Conservation (phyloP, 129 eudicot genomes). For the Arctium minus region DNA sequence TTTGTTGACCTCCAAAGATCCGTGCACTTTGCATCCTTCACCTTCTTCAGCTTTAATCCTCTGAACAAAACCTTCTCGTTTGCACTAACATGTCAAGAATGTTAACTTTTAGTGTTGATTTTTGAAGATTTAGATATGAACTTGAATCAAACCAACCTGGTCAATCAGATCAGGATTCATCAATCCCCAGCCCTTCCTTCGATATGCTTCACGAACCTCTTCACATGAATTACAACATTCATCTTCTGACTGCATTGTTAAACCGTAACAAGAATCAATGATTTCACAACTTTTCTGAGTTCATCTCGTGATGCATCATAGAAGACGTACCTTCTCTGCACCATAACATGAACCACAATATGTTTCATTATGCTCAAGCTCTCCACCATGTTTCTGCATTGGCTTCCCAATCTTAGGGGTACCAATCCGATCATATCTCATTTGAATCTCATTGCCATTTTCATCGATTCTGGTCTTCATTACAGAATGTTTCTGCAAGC, state of each 20-base stretch:
- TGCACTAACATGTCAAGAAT: constrained; percentile 53
- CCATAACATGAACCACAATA: constrained; percentile 98
- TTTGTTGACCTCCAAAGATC: constrained; percentile 82
- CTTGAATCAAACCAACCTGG: constrained; percentile 54
- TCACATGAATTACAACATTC: constrained; percentile 97
- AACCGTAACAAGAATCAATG: constrained; percentile 11
- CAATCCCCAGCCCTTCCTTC: constrained; percentile 89
- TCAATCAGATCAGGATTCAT: constrained; percentile 82
- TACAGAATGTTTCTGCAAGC: constrained; percentile 76
- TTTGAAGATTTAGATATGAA: neutral
- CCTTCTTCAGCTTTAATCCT: constrained; percentile 88
- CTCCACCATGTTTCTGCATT: constrained; percentile 91
- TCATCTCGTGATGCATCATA: neutral
- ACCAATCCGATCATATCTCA: constrained; percentile 72
- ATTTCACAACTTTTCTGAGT: neutral
- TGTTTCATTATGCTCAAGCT: constrained; percentile 75
- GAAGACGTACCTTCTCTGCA: constrained; percentile 66
- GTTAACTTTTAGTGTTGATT: neutral
- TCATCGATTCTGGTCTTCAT: constrained; percentile 81
- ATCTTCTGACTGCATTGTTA: constrained; percentile 58
- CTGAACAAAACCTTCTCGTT: constrained; percentile 89
- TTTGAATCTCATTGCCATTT: constrained; percentile 68
- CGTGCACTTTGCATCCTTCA: constrained; percentile 92
- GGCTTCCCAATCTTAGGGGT: constrained; percentile 83
- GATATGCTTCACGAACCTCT: constrained; percentile 96